Evolutionary conservation across 495 filamentous ascomycete species (phyloP), one percentile per base, ranked within the genome.

Genomic region (Aspergillus sclerotioniger): DNA sequence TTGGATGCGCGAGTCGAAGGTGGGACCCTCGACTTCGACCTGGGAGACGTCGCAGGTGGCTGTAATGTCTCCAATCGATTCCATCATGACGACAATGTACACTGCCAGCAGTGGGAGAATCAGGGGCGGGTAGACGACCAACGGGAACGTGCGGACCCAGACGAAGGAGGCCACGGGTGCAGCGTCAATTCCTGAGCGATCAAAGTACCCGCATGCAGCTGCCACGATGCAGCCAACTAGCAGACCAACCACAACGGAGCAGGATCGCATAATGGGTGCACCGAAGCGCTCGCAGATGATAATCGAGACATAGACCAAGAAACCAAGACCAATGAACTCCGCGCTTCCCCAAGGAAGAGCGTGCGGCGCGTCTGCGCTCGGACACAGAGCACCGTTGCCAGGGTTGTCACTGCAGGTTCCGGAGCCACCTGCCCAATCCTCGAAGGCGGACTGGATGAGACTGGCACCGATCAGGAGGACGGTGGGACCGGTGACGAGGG

Each of bases 1-100:
- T 68, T 95, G 91, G 70, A 97, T 93, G 16, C 91, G 84, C 39
- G 88, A 91, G 72, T 96, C 91, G 73, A 94, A 96, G 32, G 85
- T 74, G 35, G 79, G 69, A 49, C 92, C 92, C 20, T 90, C 85
- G 48, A 96, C 90, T 63, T 91, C 87, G 50, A 96, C 81, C 13
- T 87, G 84, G 6, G 90, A 94, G 8, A 97, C 92, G 71, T 92
- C 89, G 62, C 83, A 82, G 21, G 80, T 81, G 29, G 82, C 77
- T 6, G 75, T 76, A 59, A 83, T 81, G 55, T 82, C 78, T 37
- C 92, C 91, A 62, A 96, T 95, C 16, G 90, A 86, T 76, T 96
- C 91, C 82, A 92, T 92, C 62, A 90, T 89, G 47, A 90, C 83
- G 54, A 96, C 88, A 54, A 96, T 85, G 68, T 91, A 96, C 4